Conservation (phyloP, 78 protist species). For the Chrysochromulina tobinii region DNA sequence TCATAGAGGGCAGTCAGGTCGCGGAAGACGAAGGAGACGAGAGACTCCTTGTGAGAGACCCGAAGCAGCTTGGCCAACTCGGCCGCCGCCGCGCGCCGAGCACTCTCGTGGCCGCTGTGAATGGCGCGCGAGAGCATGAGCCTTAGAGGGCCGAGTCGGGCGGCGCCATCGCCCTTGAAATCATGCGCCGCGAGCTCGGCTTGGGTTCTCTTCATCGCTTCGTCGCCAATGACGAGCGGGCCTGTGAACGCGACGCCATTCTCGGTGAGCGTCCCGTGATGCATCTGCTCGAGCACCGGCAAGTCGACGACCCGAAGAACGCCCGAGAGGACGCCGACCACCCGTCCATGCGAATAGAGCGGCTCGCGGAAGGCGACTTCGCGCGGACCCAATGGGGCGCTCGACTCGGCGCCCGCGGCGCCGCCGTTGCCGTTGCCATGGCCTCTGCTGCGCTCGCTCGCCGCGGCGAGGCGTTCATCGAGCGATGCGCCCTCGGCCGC, state of each 20-base stretch:
- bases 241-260: neutral
- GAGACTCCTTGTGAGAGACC: neutral
- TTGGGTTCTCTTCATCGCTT: no score
- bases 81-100: neutral
- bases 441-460: no score
- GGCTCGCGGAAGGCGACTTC: neutral
- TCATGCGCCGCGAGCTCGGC: no score
- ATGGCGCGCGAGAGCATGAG: neutral
- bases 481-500: no score
- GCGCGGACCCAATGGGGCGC: no score
- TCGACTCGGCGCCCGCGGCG: no score
- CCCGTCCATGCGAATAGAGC: neutral
- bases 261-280: constrained; percentile 6
- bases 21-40: neutral
- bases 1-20: neutral
- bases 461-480: no score
- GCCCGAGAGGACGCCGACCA: neutral
- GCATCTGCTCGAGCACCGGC: neutral
- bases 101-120: neutral
- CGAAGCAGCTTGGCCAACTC: neutral
- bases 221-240: neutral
- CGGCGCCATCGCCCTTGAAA: neutral
- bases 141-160: neutral
- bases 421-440: no score
- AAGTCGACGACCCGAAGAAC: neutral